Base-by-base conservation (phyloP, 2,329 filamentous ascomycete genomes). In the Fonsecaea erecta region DNA sequence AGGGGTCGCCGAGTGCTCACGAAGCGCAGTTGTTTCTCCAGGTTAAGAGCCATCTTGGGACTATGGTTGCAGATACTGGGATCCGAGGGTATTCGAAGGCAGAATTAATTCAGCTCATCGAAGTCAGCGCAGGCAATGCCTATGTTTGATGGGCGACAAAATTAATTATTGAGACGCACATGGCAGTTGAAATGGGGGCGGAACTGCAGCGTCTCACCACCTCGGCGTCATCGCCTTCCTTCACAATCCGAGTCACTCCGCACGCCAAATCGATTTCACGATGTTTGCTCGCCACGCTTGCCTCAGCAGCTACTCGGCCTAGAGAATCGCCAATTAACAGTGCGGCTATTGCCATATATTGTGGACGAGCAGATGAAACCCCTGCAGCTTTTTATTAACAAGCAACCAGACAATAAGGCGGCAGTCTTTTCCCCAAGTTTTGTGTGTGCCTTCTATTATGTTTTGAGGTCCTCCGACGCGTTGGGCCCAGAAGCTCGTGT, bases 1-100 rank as follows among this genome's bases (percentile, higher is more conserved):
- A 43, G 43, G 65, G 62, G 52, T 57, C 35, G 53, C 21, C 30
- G 18, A 30, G 43, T 51, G 76, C 86, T 76, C 82, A 89, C 87
- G 74, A 89, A 89, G 70, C 85, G 82, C 68, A 89, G 79, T 77
- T 89, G 87, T 76, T 86, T 88, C 77, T 89, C 87, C 21, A 89
- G 82, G 73, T 89, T 87, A 68, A 89, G 66, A 26, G 67, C 60
- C 67, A 69, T 69, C 30, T 26, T 52, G 21, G n/a, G 57, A 24
- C 28, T 32, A n/a, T 52, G 43, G 18, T 34, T 11, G 14, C 26
- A 4, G 30, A 57, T 12, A 21, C 61, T 51, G 61, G 52, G 52
- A n/a, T 32, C 28, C 30, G 55, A 40, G n/a, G 24, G 9, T n/a
- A 26, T n/a, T 4, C 11, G 14, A 48, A 14, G 18, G 2, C 11